Conservation (phyloP, 2,329 filamentous ascomycete species). For the Aspergillus sp. region DNA sequence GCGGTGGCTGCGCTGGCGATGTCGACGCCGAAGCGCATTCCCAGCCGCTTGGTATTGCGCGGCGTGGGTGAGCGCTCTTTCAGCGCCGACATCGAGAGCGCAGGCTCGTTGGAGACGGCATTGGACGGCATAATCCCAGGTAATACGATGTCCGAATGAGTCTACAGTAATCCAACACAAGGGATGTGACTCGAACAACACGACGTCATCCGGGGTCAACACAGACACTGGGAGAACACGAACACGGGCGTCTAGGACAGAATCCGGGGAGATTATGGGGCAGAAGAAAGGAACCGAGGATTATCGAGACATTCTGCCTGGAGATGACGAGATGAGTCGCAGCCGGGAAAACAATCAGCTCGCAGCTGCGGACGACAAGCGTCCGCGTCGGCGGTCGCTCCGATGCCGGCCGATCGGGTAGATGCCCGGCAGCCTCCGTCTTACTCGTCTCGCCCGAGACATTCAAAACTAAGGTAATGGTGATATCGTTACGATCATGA, state of each 20-base stretch:
- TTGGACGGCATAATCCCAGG: slow-evolving; percentile 27
- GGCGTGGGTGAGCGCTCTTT: slow-evolving; percentile 18
- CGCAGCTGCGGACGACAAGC: slow-evolving; percentile 22
- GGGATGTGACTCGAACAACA: slow-evolving; percentile 1
- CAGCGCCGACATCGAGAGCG: slow-evolving; percentile 22
- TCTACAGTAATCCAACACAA: not conserved
- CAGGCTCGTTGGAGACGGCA: slow-evolving; percentile 22
- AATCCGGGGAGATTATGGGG: not conserved
- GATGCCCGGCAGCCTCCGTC: not conserved
- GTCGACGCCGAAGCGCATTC: slow-evolving; percentile 66
- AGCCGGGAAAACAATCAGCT: not conserved
- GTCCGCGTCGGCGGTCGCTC: slow-evolving; percentile 19
- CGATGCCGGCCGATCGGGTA: slow-evolving; percentile 27
- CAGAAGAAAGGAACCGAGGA: not conserved
- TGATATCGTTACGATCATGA: not conserved
- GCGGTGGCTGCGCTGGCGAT: slow-evolving; percentile 66
- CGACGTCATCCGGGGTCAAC: slow-evolving; percentile 3
- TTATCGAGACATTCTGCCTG: not conserved
- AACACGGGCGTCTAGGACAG: not conserved
- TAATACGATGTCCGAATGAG: not conserved
- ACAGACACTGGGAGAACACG: not conserved
- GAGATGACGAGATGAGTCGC: not conserved
- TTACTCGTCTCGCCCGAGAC: too few relatives aligned
- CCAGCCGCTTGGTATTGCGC: slow-evolving; percentile 77
- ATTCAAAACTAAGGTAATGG: too few relatives aligned